These are phyloP conservation scores for Isoetes taiwanensis DNA, from an alignment of 75 land plant genomes.

Conservation along the genomic window DNA sequence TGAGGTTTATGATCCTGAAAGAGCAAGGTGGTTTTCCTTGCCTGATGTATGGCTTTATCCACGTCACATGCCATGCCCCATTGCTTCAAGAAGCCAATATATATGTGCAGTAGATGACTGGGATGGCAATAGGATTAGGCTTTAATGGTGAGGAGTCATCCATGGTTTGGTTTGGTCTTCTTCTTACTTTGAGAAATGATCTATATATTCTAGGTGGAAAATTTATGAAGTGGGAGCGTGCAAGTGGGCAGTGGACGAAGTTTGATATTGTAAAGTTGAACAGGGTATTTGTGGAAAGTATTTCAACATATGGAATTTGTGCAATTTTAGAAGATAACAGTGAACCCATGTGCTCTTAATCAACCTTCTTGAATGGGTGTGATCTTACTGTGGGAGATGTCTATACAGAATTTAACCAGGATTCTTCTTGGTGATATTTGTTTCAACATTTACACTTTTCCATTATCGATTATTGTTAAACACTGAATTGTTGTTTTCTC, in stretches of 20 bases:
- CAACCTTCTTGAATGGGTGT: too few relatives aligned
- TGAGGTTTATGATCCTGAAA: conserved; percentile 17
- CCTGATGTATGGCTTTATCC: conserved; percentile 19
- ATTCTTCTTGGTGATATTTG: too few relatives aligned
- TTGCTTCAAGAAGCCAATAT: conserved; percentile 8
- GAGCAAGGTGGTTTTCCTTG: conserved; percentile 11
- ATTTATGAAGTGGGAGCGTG: conserved; percentile 15
- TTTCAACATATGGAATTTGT: too few relatives aligned
- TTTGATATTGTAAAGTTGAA: conserved; percentile 23
- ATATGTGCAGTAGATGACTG: conserved; percentile 21
- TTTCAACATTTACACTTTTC: too few relatives aligned
- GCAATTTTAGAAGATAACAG: background rate
- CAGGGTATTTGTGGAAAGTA: conserved; percentile 15
- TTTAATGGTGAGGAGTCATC: background rate
- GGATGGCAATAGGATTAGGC: conserved; percentile 18
- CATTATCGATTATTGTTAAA: too few relatives aligned
- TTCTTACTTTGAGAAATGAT: conserved; percentile 14
- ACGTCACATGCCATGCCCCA: conserved; percentile 14
- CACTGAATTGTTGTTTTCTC: too few relatives aligned
- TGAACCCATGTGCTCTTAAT: too few relatives aligned
- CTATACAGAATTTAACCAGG: too few relatives aligned
- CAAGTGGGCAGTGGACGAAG: conserved; percentile 17
- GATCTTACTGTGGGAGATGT: too few relatives aligned
- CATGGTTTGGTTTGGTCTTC: conserved; percentile 11
- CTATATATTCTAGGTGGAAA: conserved; percentile 24